Conservation (phyloP, 139 green algal species). For the Marvania coccoides region DNA sequence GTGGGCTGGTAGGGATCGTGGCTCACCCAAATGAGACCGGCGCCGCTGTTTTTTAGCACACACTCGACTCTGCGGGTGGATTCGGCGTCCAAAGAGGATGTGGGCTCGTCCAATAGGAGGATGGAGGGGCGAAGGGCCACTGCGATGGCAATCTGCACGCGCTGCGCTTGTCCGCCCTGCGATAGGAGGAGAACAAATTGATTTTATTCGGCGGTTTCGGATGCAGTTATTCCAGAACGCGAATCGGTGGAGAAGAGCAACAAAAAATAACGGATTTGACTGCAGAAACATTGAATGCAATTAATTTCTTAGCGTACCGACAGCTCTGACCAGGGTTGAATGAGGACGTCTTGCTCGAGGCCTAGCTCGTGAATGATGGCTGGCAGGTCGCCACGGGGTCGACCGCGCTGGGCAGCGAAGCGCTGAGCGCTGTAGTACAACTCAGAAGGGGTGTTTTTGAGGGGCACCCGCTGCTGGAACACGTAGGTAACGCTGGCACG, state of each 20-base stretch:
- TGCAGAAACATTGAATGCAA: too few species aligned
- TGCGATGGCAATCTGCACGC: conserved; percentile 61
- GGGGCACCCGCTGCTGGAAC: conserved; percentile 45
- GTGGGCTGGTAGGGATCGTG: conserved; percentile 67
- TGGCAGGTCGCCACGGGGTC: conserved; percentile 57
- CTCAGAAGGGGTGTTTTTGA: conserved; percentile 63
- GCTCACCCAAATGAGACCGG: conserved; percentile 67
- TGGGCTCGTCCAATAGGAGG: conserved; percentile 84
- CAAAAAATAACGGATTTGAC: background rate
- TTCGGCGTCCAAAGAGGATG: conserved; percentile 56
- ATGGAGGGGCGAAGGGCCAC: conserved; percentile 66
- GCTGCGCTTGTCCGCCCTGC: conserved; percentile 73
- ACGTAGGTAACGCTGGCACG: conserved; percentile 53
- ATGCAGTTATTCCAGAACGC: background rate
- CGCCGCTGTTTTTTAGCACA: conserved; percentile 46
- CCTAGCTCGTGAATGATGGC: conserved; percentile 57
- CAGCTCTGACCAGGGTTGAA: conserved; percentile 67
- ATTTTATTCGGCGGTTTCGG: background rate
- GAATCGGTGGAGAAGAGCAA: background rate
- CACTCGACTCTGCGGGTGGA: conserved; percentile 47
- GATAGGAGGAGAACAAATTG: background rate
- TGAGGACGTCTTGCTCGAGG: conserved; percentile 60
- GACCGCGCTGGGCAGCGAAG: conserved; percentile 36
- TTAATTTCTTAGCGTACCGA: conserved; percentile 67
- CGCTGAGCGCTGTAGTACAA: conserved; percentile 62